A percentile compares a stretch with the other conserved stretches of the same genome.
Evolutionary conservation across 495 filamentous ascomycete genomes (phyloP).

Genomic region (Neurospora sp.): DNA sequence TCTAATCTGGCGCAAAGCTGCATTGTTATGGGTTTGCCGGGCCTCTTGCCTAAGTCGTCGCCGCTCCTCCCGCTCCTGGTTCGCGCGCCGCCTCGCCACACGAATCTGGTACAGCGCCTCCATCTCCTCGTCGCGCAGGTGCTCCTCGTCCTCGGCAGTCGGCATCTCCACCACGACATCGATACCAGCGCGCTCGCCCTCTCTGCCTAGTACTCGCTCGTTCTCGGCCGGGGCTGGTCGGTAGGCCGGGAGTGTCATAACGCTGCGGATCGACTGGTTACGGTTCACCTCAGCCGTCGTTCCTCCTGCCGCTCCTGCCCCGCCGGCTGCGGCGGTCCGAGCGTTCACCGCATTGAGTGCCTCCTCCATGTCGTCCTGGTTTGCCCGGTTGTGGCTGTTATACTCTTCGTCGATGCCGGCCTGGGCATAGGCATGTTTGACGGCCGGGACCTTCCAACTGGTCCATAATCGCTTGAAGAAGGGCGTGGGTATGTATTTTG

Average conservation of each 20-base stretch:
- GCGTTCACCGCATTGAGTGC: slow-evolving; percentile 4
- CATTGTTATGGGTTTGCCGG: slow-evolving; percentile 54
- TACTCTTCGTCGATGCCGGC: slow-evolving; percentile 14
- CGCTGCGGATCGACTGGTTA: slow-evolving; percentile 75
- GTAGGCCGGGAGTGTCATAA: slow-evolving; percentile 88
- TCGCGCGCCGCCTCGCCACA: slow-evolving; percentile 61
- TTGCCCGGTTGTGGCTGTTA: slow-evolving; percentile 16
- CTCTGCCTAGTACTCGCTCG: slow-evolving; percentile 80
- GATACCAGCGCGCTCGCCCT: slow-evolving; percentile 86
- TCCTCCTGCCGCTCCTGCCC: slow-evolving; percentile 6
- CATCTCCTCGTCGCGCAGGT: slow-evolving; percentile 84
- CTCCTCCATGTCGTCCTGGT: slow-evolving; percentile 12
- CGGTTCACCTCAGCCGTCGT: slow-evolving; percentile 52
- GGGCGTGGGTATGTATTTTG: slow-evolving; percentile 47
- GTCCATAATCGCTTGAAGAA: slow-evolving; percentile 52
- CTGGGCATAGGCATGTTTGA: slow-evolving; percentile 12
- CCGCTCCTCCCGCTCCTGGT: slow-evolving; percentile 66
- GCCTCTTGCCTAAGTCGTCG: slow-evolving; percentile 56
- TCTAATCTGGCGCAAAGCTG: slow-evolving; percentile 51
- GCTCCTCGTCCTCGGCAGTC: slow-evolving; percentile 55
- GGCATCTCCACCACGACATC: slow-evolving; percentile 74
- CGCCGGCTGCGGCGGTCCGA: slow-evolving; percentile 1
- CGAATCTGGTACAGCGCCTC: slow-evolving; percentile 85
- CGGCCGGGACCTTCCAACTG: slow-evolving; percentile 38
- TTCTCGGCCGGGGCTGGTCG: slow-evolving; percentile 51